A percentile compares a stretch with the other conserved stretches of the same genome.
These are phyloP conservation scores for Boletus vermiculosoides DNA, from an alignment of 768 basidiomycete genomes.

Conservation along the genomic window DNA sequence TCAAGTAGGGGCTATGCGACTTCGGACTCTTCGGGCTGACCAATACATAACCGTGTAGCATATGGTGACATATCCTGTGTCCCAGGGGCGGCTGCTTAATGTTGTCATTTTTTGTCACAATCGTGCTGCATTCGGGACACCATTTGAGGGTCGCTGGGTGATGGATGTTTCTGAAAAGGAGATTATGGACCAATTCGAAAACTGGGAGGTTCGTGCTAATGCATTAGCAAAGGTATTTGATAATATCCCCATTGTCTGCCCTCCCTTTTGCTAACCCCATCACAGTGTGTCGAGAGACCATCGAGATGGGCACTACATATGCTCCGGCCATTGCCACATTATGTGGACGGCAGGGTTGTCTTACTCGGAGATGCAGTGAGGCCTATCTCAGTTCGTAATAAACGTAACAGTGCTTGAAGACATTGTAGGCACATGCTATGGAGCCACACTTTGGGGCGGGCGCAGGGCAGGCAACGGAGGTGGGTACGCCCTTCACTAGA, in stretches of 20 bases:
- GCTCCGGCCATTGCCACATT: conserved; percentile 40
- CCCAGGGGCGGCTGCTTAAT: conserved; percentile 37
- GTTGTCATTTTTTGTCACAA: conserved; percentile 34
- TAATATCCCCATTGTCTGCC: too few species aligned
- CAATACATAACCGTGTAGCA: conserved; percentile 29
- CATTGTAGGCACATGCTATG: conserved; percentile 45
- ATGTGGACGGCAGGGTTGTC: conserved; percentile 39
- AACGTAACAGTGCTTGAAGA: not conserved
- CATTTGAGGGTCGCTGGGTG: conserved; percentile 32
- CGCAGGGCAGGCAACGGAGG: conserved; percentile 53
- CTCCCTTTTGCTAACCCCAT: not conserved
- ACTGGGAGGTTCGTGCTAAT: conserved; percentile 21
- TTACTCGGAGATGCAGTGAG: conserved; percentile 51
- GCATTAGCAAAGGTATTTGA: conserved; percentile 13
- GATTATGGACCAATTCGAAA: conserved; percentile 27
- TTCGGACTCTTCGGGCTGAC: not conserved
- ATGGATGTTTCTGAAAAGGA: conserved; percentile 33
- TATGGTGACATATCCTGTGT: conserved; percentile 40
- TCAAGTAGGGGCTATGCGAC: conserved; percentile 3
- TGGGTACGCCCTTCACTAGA: conserved; percentile 6
- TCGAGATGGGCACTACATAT: conserved; percentile 45
- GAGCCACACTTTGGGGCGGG: conserved; percentile 47
- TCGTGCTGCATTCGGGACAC: conserved; percentile 28
- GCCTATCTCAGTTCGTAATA: not conserved
- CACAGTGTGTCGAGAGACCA: conserved; percentile 36